Percentiles rank a stretch among this genome's conserved stretches.
Evolutionary conservation across 2,329 filamentous ascomycete genomes (phyloP).

Genomic region (Paecilomyces formosus): DNA sequence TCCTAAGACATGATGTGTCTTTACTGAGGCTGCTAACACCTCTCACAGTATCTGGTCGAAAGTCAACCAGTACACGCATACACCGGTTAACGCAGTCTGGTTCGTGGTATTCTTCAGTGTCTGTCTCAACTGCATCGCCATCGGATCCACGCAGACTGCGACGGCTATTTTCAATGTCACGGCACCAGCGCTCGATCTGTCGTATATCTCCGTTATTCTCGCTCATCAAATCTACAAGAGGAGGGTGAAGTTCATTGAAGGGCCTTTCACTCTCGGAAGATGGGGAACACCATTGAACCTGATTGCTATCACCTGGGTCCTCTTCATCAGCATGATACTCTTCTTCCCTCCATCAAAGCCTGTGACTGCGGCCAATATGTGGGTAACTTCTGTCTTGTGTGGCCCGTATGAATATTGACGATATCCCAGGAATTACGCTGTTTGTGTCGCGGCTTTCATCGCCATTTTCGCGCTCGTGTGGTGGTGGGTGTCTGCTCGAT

Average conservation of each 20-base stretch:
- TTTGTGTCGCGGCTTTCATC: conserved; percentile 40
- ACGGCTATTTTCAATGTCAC: conserved; percentile 48
- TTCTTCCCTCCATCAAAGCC: conserved; percentile 45
- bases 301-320: conserved; percentile 53
- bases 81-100: conserved; percentile 58
- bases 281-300: conserved; percentile 51
- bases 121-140: conserved; percentile 42
- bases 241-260: conserved; percentile 47
- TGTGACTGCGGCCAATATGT: conserved; percentile 44
- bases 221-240: conserved; percentile 49
- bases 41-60: conserved; percentile 42
- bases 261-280: conserved; percentile 50
- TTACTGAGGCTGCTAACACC: background rate
- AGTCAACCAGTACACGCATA: conserved; percentile 48
- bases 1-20: background rate
- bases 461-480: conserved; percentile 43
- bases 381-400: conserved; percentile 6
- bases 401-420: background rate
- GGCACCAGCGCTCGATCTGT: conserved; percentile 45
- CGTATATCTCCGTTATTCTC: conserved; percentile 54
- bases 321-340: conserved; percentile 56
- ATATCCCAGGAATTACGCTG: conserved; percentile 39
- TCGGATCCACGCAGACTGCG: conserved; percentile 36
- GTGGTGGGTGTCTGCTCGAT: conserved; percentile 39
- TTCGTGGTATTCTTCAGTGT: conserved; percentile 53